Base-by-base conservation (phyloP, 805 yeast species). In the Starmerella powellii region DNA sequence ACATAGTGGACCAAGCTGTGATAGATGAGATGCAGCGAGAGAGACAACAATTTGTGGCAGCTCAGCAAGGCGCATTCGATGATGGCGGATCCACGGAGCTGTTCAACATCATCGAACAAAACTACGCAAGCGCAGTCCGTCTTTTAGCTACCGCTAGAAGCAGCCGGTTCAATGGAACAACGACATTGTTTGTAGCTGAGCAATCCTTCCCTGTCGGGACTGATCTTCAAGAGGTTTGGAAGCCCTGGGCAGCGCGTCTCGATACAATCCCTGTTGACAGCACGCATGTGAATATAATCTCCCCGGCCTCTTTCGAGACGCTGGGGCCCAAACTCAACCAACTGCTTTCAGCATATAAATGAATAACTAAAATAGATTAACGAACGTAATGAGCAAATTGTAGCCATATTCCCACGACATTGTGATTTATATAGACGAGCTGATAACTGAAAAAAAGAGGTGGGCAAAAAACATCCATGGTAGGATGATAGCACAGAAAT, bases 11-110 rank as follows among this genome's bases (percentile, higher is more conserved):
- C 30, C 38, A 46, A 27, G 47, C 43, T 13, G 49, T 46, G 6
- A 12, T 46, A n/a, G 47, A 42, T 6, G 45, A 42, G 18, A 46
- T 46, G 49, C 37, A 37, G 19, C 41, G 45, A 1, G 49, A 46
- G 36, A 16, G 46, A 11, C 30, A 46, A 17, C 49, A 39, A 20
- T 46, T 46, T 20, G 16, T 33, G 4, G 30, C 28, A 12, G 43
- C 43, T 2, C 38, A 36, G 24, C 30, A 37, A 13, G 31, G 17
- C 6, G 37, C 31, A 4, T 15, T 40, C 13, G 34, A 31, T 12
- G 31, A 35, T 13, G 47, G 41, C 6, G 35, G 34, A 12, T 38
- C 46, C 3, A 24, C 33, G 8, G 32, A 34, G 6, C 26, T 46
- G 34, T 46, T 46, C 23, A 39, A 42, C 16, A 33, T 33, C 16